Conservation (phyloP, 2,329 filamentous ascomycete genomes). For the Eurotiales sp. region DNA sequence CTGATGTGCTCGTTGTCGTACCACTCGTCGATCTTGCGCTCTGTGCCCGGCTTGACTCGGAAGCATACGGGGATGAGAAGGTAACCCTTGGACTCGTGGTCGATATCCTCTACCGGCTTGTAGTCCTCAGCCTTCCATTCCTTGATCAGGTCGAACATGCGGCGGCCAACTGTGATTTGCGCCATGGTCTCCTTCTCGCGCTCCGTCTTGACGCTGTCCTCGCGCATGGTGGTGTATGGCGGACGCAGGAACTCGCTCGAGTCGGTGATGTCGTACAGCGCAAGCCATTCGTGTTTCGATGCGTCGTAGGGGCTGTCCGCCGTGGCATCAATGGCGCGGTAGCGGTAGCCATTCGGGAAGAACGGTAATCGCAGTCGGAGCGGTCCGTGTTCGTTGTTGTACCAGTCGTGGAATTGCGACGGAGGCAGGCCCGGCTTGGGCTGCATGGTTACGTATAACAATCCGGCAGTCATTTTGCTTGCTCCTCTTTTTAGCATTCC, state of each 20-base stretch:
- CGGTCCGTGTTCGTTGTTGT: slow-evolving; percentile 89
- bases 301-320: slow-evolving; percentile 26
- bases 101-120: slow-evolving; percentile 57
- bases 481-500: not conserved
- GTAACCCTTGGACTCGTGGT: slow-evolving; percentile 57
- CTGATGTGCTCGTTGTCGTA: slow-evolving; percentile 70
- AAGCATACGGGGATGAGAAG: slow-evolving; percentile 62
- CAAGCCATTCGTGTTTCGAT: slow-evolving; percentile 66
- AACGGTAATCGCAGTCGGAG: slow-evolving; percentile 71
- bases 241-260: slow-evolving; percentile 68
- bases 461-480: slow-evolving; percentile 51
- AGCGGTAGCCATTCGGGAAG: slow-evolving; percentile 74
- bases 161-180: slow-evolving; percentile 65
- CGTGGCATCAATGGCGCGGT: slow-evolving; percentile 61
- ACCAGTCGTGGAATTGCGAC: slow-evolving; percentile 83
- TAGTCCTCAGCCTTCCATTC: slow-evolving; percentile 56
- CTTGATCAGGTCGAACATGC: slow-evolving; percentile 65
- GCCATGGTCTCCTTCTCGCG: slow-evolving; percentile 60
- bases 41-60: slow-evolving; percentile 53
- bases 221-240: slow-evolving; percentile 57
- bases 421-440: slow-evolving; percentile 62
- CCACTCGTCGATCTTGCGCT: slow-evolving; percentile 63
- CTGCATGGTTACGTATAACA: slow-evolving; percentile 85
- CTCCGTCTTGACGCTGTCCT: slow-evolving; percentile 51
- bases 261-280: slow-evolving; percentile 75